Conservation (phyloP, 352 stramenopile genomes). For the Blastocystis sp. region DNA sequence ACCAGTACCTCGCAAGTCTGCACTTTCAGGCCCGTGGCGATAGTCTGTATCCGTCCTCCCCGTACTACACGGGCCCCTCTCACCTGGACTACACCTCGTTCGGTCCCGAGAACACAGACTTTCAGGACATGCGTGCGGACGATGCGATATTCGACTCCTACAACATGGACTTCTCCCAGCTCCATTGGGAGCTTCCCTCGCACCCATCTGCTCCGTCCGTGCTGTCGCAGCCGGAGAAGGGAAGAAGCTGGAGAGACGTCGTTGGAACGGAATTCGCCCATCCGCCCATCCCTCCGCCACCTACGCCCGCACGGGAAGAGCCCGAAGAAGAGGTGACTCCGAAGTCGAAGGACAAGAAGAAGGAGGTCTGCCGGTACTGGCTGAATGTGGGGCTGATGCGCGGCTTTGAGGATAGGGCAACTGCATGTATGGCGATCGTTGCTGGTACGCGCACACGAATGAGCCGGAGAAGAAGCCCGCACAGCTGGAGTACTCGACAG, state of each 20-base stretch:
- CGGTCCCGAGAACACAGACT: neutral
- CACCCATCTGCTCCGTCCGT: neutral
- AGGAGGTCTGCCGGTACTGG: constrained; percentile 60
- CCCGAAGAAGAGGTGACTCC: neutral
- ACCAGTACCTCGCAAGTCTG: constrained; percentile 17
- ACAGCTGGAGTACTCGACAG: constrained; percentile 15
- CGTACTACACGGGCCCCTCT: neutral
- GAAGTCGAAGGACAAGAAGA: constrained; percentile 15
- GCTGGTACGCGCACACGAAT: constrained; percentile 42
- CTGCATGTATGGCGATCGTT: constrained; percentile 63
- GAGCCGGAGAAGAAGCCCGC: constrained; percentile 20
- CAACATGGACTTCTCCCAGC: constrained; percentile 8
- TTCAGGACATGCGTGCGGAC: constrained; percentile 9
- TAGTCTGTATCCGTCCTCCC: neutral
- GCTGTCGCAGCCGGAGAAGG: neutral
- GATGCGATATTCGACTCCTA: constrained; percentile 40
- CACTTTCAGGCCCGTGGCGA: neutral
- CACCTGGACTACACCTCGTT: neutral
- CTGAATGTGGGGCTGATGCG: neutral
- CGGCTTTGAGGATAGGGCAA: constrained; percentile 13
- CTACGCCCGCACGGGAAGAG: neutral
- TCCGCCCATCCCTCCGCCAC: neutral
- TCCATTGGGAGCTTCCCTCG: neutral
- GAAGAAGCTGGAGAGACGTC: constrained; percentile 15
- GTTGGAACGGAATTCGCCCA: neutral